Conservation (phyloP, 768 basidiomycete genomes). For the Pisolithus microcarpus region DNA sequence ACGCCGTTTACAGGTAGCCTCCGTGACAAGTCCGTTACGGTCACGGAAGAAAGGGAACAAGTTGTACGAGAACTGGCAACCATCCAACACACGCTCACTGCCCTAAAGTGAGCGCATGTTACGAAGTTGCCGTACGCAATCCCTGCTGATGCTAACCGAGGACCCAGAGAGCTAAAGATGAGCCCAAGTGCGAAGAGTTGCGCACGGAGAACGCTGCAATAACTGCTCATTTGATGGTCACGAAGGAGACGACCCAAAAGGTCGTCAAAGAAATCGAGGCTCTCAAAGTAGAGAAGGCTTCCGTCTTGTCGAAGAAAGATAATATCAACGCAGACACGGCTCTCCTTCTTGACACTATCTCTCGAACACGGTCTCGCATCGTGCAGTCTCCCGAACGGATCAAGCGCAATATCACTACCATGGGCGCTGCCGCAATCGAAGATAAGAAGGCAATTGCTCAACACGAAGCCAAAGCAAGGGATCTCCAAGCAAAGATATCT, state of each 20-base stretch:
- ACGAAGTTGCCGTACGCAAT: not conserved
- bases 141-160: conserved; percentile 28
- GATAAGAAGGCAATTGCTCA: conserved; percentile 61
- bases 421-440: conserved; percentile 58
- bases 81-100: conserved; percentile 44
- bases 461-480: conserved; percentile 69
- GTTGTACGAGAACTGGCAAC: conserved; percentile 42
- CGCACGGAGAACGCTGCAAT: conserved; percentile 53
- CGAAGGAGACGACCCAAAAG: conserved; percentile 55
- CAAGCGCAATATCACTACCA: conserved; percentile 71
- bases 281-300: conserved; percentile 65
- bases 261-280: conserved; percentile 61
- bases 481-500: conserved; percentile 68
- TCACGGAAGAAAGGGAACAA: conserved; percentile 58
- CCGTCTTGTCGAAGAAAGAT: conserved; percentile 59
- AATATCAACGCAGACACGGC: conserved; percentile 53
- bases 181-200: conserved; percentile 58
- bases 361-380: conserved; percentile 62
- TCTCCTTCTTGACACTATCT: conserved; percentile 52
- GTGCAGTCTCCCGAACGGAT: conserved; percentile 91
- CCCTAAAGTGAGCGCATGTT: conserved; percentile 44
- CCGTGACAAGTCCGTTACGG: conserved; percentile 47
- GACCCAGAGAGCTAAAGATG: conserved; percentile 57
- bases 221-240: conserved; percentile 58
- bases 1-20: conserved; percentile 55